A percentile compares a stretch with the other conserved stretches of the same genome.
These are phyloP conservation scores for Globisporangium lucens DNA, from an alignment of 352 stramenopile genomes.

Conservation along the genomic window DNA sequence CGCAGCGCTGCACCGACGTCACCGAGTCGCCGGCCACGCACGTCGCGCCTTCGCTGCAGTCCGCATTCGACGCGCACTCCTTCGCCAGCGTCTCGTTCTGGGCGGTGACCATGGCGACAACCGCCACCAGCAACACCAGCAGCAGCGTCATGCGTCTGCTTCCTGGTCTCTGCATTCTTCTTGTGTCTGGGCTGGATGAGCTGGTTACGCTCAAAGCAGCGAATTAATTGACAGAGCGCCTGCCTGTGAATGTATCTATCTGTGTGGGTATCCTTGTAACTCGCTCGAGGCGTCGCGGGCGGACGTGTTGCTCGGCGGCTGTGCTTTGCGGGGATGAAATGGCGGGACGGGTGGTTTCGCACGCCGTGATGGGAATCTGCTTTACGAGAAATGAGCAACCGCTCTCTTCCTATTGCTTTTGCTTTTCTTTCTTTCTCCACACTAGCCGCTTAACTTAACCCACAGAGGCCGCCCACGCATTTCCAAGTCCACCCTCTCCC, in stretches of 20 bases:
- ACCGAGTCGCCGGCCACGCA: conserved; percentile 75
- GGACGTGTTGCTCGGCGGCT: neutral
- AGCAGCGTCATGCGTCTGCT: conserved; percentile 12
- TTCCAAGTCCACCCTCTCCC: conserved; percentile 4
- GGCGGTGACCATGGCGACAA: neutral
- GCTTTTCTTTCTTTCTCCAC: neutral
- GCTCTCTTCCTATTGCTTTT: neutral
- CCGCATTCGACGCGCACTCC: conserved; percentile 48
- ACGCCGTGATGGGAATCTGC: neutral
- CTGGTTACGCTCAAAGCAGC: neutral
- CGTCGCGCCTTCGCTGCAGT: conserved; percentile 59
- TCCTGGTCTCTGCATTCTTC: conserved; percentile 2
- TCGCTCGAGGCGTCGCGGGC: neutral
- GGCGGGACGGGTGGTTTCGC: conserved; percentile 1
- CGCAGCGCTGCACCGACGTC: conserved; percentile 61
- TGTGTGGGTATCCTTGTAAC: neutral
- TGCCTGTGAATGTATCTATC: neutral
- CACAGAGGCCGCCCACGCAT: neutral
- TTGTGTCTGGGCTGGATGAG: neutral
- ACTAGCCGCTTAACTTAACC: neutral
- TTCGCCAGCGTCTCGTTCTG: conserved; percentile 36
- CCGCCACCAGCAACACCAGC: conserved; percentile 14
- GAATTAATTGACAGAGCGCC: no score
- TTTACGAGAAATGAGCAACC: neutral
- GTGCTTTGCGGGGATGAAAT: neutral